These are phyloP conservation scores for Extremus antarcticus DNA, from an alignment of 495 filamentous ascomycete species.

Conservation along the genomic window DNA sequence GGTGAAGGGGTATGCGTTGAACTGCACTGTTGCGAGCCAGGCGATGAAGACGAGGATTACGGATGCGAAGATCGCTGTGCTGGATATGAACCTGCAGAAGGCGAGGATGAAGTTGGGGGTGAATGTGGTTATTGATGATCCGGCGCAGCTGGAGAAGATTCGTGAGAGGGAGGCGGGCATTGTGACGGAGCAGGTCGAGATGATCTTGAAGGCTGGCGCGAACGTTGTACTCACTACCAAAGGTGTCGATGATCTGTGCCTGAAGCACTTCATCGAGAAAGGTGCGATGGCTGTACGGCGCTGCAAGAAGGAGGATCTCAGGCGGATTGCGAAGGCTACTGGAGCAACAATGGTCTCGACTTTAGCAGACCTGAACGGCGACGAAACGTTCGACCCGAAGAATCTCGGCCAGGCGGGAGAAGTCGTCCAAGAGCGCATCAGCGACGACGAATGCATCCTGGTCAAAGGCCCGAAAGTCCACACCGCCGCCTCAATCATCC, in stretches of 20 bases:
- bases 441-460: constrained; percentile 96
- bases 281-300: constrained; percentile 92
- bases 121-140: constrained; percentile 95
- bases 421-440: constrained; percentile 92
- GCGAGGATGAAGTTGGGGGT: constrained; percentile 98
- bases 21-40: constrained; percentile 97
- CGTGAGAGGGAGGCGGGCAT: constrained; percentile 83
- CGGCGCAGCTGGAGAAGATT: constrained; percentile 93
- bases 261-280: constrained; percentile 91
- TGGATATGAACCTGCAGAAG: constrained; percentile 98
- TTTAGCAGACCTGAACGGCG: constrained; percentile 90
- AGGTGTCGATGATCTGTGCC: constrained; percentile 89
- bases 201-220: constrained; percentile 94
- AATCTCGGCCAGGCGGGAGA: constrained; percentile 86
- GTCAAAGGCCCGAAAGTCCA: constrained; percentile 92
- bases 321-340: constrained; percentile 91
- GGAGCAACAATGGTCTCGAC: constrained; percentile 87
- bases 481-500: constrained; percentile 89
- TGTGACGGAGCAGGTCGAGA: constrained; percentile 86
- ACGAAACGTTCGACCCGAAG: constrained; percentile 89
- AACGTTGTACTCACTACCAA: constrained; percentile 96
- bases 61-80: constrained; percentile 91
- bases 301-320: constrained; percentile 97
- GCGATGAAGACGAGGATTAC: constrained; percentile 90
- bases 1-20: constrained; percentile 92